Percentiles rank a stretch among this genome's conserved stretches.
phyloP scores from a whole-genome alignment of 805 yeast genomes.

The Vanderwaltozyma tropicalis region DNA sequence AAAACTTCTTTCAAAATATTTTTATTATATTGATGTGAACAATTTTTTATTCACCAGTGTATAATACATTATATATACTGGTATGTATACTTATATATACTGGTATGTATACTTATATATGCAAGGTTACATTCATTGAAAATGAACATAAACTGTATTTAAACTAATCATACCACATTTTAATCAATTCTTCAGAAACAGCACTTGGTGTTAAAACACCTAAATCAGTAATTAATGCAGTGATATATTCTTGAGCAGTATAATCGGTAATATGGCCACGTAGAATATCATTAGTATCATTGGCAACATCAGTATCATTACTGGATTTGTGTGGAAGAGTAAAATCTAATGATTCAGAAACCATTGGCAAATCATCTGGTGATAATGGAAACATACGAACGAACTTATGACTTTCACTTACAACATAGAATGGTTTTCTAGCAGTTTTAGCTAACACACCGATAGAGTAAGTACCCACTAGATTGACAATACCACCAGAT shows the following conservation, averaged over 20 bases:
- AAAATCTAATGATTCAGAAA: conserved; percentile 38
- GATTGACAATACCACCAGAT: conserved; percentile 95
- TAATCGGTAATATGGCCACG: conserved; percentile 66
- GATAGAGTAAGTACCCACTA: conserved; percentile 88
- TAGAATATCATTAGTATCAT: conserved; percentile 22
- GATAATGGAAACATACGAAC: conserved; percentile 92
- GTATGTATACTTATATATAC: no score
- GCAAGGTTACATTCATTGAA: neutral
- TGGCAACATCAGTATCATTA: conserved; percentile 3
- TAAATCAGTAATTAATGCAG: conserved; percentile 90
- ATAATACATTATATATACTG: no score
- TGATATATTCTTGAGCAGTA: conserved; percentile 90
- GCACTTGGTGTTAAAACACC: conserved; percentile 97
- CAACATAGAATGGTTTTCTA: conserved; percentile 88
- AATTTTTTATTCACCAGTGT: no score
- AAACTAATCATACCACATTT: conserved; percentile 86
- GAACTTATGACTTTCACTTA: conserved; percentile 90
- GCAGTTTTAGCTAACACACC: conserved; percentile 87
- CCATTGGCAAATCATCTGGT: conserved; percentile 78
- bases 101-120: neutral
- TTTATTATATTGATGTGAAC: no score
- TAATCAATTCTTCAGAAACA: conserved; percentile 94
- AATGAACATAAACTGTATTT: no score
- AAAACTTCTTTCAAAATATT: no score
- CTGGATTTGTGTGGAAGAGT: conserved; percentile 12